These are phyloP conservation scores for Salix dunnii DNA, from an alignment of 345 rosid genomes.

Conservation along the genomic window DNA sequence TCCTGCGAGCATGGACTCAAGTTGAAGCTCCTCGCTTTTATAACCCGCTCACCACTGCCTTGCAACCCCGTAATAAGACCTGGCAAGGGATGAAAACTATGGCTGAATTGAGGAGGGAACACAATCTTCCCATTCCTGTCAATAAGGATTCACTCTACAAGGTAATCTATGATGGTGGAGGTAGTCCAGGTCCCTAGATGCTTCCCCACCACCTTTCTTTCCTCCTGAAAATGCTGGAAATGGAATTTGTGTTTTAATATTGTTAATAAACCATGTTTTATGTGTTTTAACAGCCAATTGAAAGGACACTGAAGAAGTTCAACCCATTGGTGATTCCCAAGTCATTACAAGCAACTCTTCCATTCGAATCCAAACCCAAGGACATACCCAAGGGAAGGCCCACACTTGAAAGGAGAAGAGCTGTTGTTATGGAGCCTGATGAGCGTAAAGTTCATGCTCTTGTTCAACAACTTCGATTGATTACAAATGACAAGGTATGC, in stretches of 20 bases:
- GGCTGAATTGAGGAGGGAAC: constrained; percentile 72
- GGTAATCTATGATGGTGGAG: constrained; percentile 36
- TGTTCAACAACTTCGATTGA: constrained; percentile 59
- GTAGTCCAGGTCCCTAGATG: neutral
- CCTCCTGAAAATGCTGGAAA: neutral
- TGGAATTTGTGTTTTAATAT: neutral
- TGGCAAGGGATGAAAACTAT: constrained; percentile 96
- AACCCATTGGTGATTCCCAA: constrained; percentile 69
- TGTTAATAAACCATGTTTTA: neutral
- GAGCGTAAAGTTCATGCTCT: constrained; percentile 53
- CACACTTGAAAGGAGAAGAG: constrained; percentile 55
- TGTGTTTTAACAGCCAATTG: constrained; percentile 54
- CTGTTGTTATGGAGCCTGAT: constrained; percentile 70
- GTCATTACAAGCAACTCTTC: constrained; percentile 62
- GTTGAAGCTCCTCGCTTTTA: constrained; percentile 74
- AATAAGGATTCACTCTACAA: constrained; percentile 86
- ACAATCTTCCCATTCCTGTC: constrained; percentile 60
- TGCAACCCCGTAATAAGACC: constrained; percentile 71
- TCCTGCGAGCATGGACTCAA: constrained; percentile 75
- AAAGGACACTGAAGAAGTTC: constrained; percentile 71
- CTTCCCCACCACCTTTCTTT: neutral
- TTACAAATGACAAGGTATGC: constrained; percentile 59
- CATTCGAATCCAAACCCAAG: constrained; percentile 82
- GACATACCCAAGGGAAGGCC: constrained; percentile 48
- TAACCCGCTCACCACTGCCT: constrained; percentile 81